A percentile compares a stretch with the other conserved stretches of the same genome.
Conservation (phyloP, 1,284 basidiomycete genomes). For the Sporisorium reilianum region DNA sequence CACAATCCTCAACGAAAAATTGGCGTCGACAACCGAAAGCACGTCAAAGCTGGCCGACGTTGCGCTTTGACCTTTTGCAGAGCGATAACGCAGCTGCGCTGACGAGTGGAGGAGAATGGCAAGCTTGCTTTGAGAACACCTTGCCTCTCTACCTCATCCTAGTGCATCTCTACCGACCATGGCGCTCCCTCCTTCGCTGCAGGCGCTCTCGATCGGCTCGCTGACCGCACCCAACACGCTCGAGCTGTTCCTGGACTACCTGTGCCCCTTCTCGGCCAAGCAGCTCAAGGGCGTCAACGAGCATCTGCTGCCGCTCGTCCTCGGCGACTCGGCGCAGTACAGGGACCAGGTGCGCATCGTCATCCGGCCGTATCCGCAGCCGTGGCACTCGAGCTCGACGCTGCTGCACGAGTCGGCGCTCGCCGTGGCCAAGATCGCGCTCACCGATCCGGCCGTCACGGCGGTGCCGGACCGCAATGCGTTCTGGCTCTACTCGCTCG, state of each 20-base stretch:
- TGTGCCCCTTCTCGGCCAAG: conserved; percentile 75
- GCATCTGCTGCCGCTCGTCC: conserved; percentile 69
- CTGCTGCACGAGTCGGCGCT: conserved; percentile 84
- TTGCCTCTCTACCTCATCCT: background rate
- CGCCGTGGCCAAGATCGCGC: conserved; percentile 76
- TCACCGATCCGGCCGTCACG: conserved; percentile 20
- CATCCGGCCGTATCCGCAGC: conserved; percentile 81
- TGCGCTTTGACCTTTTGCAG: background rate
- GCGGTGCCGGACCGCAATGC: conserved; percentile 41
- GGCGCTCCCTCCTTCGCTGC: conserved; percentile 84
- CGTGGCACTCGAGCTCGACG: conserved; percentile 74
- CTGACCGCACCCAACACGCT: conserved; percentile 81
- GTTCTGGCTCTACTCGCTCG: conserved; percentile 65
- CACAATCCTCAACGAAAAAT: background rate
- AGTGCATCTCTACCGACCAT: conserved; percentile 71
- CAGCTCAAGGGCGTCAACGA: conserved; percentile 69
- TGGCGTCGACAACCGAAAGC: background rate
- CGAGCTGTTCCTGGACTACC: conserved; percentile 76
- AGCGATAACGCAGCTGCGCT: background rate
- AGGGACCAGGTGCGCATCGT: conserved; percentile 83
- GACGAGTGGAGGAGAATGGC: background rate
- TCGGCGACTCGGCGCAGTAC: conserved; percentile 71
- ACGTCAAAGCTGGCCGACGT: background rate
- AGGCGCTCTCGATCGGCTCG: conserved; percentile 79
- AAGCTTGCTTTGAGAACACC: too few species aligned